Evolutionary conservation across 179 eudicot species (phyloP), one percentile per base, ranked within the genome.

Genomic region (Actinidia arguta): DNA sequence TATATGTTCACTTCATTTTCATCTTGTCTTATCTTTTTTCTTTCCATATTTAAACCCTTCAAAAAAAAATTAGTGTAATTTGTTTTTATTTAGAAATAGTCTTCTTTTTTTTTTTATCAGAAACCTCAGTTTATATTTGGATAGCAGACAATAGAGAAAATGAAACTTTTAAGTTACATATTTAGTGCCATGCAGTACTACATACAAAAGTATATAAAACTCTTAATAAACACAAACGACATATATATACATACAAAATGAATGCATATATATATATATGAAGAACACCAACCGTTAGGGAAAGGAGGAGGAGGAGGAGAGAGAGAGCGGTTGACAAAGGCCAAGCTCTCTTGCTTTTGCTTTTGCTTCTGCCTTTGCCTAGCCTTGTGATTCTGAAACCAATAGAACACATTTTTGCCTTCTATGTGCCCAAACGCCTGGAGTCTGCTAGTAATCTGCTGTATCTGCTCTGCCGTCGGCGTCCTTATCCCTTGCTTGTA

Each of bases 351-450:
- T 84, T 88, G 92, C 76, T 90, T 88, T 76, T 85, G 92, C 51
- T 93, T 88, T 76, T 85, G 92, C 51, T 93, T 93, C 82, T 93
- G 98, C 36, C 96, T 89, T 36, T 92, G 94, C 22, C 98, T 83
- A 3, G 98, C 97, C 68, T 94, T 94, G 44, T 93, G 96, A 85
- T 94, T 94, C 52, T 94, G 98, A 70, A 94, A 94, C 95, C 98
- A 94, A 75, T 92, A 92, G 81, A 94, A 94, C 10, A 92, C 98
- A 73, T 89, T 94, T 82, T 93, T 94, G 6, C 95, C 98, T 84
- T 93, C 95, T 14, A 92, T 92, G 62, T 88, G 89, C 12, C 94
- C 94, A 67, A 83, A 91, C 42, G 75, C 91, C 78, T 82, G 83
- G 0, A 94, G 79, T 24, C 90, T 82, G 1, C 79, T 75, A 8